Base-by-base conservation (phyloP, 140 eudicot species). In the Eryngium alpinum region DNA sequence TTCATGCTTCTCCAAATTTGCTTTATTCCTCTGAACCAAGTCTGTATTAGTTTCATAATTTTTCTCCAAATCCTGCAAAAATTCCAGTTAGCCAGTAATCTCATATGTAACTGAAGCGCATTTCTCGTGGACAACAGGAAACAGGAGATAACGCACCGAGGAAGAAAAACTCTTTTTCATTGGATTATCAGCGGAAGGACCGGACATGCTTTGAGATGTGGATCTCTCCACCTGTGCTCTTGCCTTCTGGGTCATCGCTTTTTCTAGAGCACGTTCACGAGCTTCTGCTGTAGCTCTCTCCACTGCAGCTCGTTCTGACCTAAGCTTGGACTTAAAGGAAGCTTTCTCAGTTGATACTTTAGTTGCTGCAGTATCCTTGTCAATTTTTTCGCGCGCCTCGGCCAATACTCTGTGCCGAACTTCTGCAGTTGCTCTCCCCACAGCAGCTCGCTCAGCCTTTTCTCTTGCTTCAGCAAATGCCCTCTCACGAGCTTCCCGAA, bases 401-500 rank as follows among this genome's bases (percentile, higher is more conserved):
- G 93, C 90, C 86, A 85, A 85, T 83, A 79, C 91, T 84, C 92
- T 91, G 63, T 92, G 93, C 70, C 90, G 88, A 67, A 83, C 96
- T 90, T 96, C 99, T 22, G 89, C 87, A 46, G 87, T 86, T 75
- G 96, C 98, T 86, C 84, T 91, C 83, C 91, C 99, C 82, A 87
- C 97, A 78, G 99, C 99, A 79, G 94, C 97, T 76, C 97, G 87
- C 78, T 90, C 93, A 38, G 97, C 97, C 85, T 94, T 83, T 80
- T 89, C 98, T 84, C 90, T 82, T 74, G 92, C 96, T 86, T 90
- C 98, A 73, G 87, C 87, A 83, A 91, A 93, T 5, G 97, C 94
- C 60, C 99, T 91, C 84, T 96, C 98, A 60, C 99, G 96, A 86
- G 93, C 98, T 89, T 96, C 99, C n/a, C 99, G 92, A 21, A 96